Conservation (phyloP, 2,329 filamentous ascomycete species). For the Xylariaceae sp. region DNA sequence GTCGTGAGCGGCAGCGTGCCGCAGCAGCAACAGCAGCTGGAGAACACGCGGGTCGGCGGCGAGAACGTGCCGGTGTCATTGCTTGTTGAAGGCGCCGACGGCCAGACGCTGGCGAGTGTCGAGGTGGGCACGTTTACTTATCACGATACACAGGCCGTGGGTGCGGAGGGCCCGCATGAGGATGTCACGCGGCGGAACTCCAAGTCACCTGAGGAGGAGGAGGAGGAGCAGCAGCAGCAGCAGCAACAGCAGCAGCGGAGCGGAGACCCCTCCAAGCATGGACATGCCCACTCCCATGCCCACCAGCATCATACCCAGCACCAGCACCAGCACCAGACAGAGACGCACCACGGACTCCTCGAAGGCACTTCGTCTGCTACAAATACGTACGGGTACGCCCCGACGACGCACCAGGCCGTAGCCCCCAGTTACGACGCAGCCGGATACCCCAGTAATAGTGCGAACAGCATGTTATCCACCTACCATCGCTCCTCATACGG, state of each 20-base stretch:
- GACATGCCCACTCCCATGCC: too few relatives aligned
- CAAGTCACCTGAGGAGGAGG: conserved; percentile 41
- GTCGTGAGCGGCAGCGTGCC: conserved; percentile 68
- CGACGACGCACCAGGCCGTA: conserved; percentile 46
- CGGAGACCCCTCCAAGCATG: conserved; percentile 37
- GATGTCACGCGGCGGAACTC: conserved; percentile 38
- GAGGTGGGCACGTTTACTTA: conserved; percentile 44
- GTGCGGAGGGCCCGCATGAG: conserved; percentile 36
- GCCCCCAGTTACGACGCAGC: conserved; percentile 35
- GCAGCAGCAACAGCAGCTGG: conserved; percentile 32
- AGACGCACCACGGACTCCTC: conserved; percentile 28
- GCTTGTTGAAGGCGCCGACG: conserved; percentile 46
- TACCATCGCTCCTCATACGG: conserved; percentile 50
- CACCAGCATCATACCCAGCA: too few relatives aligned
- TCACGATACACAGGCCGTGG: conserved; percentile 35
- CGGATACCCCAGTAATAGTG: conserved; percentile 31
- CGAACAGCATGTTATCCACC: conserved; percentile 50
- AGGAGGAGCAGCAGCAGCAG: conserved; percentile 27
- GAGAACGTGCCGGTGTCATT: conserved; percentile 52
- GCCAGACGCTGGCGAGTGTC: conserved; percentile 49
- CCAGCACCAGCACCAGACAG: not conserved
- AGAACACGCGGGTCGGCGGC: conserved; percentile 46
- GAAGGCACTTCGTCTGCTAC: conserved; percentile 38
- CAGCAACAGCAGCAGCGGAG: conserved; percentile 35
- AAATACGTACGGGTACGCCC: conserved; percentile 53